A percentile compares a stretch with the other conserved stretches of the same genome.
Evolutionary conservation across 768 basidiomycete genomes (phyloP).

Genomic region (Podaxis sp.): DNA sequence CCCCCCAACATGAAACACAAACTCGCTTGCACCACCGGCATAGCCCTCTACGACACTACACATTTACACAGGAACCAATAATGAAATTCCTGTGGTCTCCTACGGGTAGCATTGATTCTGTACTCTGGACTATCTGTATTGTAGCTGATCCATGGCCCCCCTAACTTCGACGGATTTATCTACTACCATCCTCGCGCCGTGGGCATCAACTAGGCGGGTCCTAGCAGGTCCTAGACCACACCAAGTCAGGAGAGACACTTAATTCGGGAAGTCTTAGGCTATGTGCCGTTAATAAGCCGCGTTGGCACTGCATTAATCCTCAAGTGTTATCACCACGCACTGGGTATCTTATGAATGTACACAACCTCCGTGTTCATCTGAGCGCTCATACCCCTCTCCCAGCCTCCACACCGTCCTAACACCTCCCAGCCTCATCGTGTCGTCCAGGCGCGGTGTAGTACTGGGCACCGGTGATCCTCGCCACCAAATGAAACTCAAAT

Average conservation of each 20-base stretch:
- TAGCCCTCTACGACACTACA: background rate
- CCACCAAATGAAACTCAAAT: background rate
- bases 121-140: too few species aligned
- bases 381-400: background rate
- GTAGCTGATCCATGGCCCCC: too few species aligned
- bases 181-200: too few species aligned
- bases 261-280: background rate
- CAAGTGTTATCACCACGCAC: background rate
- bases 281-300: background rate
- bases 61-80: background rate
- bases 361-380: background rate
- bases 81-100: background rate
- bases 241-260: background rate
- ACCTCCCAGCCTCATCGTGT: background rate
- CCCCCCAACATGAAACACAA: background rate
- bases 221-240: too few species aligned
- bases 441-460: background rate
- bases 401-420: background rate
- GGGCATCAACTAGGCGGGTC: too few species aligned
- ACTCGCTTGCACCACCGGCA: background rate
- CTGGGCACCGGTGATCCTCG: too few species aligned
- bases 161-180: too few species aligned
- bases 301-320: background rate
- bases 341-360: too few species aligned
- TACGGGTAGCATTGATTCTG: background rate